phyloP scores from a whole-genome alignment of 2,329 filamentous ascomycete genomes.

The Helotiales sp. region DNA sequence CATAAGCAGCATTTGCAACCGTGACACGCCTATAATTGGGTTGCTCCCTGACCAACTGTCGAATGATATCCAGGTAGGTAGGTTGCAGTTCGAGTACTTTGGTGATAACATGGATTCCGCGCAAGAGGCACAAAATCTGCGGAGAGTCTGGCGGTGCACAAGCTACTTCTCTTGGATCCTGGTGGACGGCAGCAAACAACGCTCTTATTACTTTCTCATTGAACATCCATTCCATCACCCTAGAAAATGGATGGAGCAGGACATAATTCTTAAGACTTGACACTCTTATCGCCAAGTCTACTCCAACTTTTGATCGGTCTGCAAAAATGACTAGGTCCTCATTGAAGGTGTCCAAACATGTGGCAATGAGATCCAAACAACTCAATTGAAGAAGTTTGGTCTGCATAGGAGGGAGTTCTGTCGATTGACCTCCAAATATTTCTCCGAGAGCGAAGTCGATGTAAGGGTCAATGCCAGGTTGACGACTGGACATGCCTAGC shows the following conservation, averaged over 20 bases:
- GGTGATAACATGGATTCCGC: conserved; percentile 81
- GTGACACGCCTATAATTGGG: conserved; percentile 56
- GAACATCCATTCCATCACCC: conserved; percentile 98
- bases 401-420: conserved; percentile 67
- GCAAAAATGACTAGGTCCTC: conserved; percentile 87
- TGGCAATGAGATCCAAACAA: conserved; percentile 80
- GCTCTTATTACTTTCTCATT: conserved; percentile 84
- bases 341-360: conserved; percentile 85
- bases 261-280: conserved; percentile 79
- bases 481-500: conserved; percentile 74
- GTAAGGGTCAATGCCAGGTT: conserved; percentile 87
- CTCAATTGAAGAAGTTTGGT: conserved; percentile 72
- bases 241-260: conserved; percentile 84
- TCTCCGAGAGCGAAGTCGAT: conserved; percentile 86
- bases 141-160: conserved; percentile 76
- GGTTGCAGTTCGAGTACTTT: conserved; percentile 83
- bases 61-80: conserved; percentile 87
- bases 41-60: conserved; percentile 72
- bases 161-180: conserved; percentile 71
- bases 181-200: conserved; percentile 76
- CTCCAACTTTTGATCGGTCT: conserved; percentile 72
- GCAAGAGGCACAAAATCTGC: conserved; percentile 74
- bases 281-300: conserved; percentile 73
- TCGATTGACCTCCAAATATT: conserved; percentile 62
- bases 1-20: conserved; percentile 73